Base-by-base conservation (phyloP, 2,329 filamentous ascomycete species). In the Exutisphaerella laricina region DNA sequence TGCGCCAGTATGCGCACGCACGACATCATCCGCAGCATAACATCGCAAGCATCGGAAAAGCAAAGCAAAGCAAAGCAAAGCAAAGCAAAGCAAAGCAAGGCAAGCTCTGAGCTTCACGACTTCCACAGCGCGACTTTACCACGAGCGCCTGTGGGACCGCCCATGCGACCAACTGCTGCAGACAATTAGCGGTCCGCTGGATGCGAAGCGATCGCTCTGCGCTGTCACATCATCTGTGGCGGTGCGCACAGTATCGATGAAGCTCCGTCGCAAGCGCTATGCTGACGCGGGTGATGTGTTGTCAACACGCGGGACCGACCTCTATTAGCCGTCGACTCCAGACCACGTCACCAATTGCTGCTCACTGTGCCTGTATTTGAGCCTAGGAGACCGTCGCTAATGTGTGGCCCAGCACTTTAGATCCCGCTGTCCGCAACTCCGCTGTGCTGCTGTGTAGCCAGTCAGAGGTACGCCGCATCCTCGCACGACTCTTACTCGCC, bases 211-310 rank as follows among this genome's bases (percentile, higher is more conserved):
- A 31, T 39, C 44, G 31, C 25, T 28, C 40, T 39, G 18, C 30
- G 32, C 45, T 43, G 45, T 50, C 48, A 48, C 43, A 45, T 7
- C n/a, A n/a, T n/a, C n/a, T 50, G 52, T 55, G 52, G 52, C 52
- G 41, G 50, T 47, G 50, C 51, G 36, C 22, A 23, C 25, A n/a
- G 32, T 25, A 22, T 29, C 16, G 18, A 20, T 7, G 25, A 29
- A 46, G 40, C 49, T 45, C 46, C 46, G 45, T 48, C 46, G 43
- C 45, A 48, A 46, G 50, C 44, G 39, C 37, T 49, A 56, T 57
- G 54, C 51, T 53, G 48, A 55, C 53, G 42, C 50, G 39, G 49
- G 23, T 38, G 50, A 54, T 59, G 48, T 50, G 54, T 46, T 57
- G 57, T 53, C 56, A 53, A 25, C 38, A 21, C 40, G 46, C 50